Base-by-base conservation (phyloP, 1,284 basidiomycete genomes). In the Neolentinus lepideus region DNA sequence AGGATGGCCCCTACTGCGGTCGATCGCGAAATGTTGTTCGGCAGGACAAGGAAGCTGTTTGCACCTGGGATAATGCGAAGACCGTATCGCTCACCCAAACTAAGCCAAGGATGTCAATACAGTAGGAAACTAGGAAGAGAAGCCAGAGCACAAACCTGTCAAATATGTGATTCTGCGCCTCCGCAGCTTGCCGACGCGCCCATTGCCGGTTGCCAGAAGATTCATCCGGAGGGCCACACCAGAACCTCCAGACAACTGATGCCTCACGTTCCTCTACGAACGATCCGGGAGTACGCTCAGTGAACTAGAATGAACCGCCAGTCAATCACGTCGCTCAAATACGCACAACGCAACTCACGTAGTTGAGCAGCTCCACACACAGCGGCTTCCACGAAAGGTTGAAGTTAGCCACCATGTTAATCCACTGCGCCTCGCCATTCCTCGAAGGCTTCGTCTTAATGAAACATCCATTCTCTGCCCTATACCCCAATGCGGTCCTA, bases 141-240 rank as follows among this genome's bases (percentile, higher is more conserved):
- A 45, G 51, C 19, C 29, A 3, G 19, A 50, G 24, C 24, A 61
- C 69, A 51, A 38, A 80, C 80, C 79, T 83, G 67, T 91, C 90
- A 67, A 90, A 93, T 60, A 94, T 90, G 66, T 94, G 88, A 68
- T 94, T 94, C 69, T 94, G 91, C 24, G 91, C 91, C 67, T 94
- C 92, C 0, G 90, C 89, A 1, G 92, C 90, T 67, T 94, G 91
- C 24, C 92, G 75, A 26, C 85, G 79, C 0, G 90, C 90, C 91
- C 91, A 93, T 59, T 81, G 81, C 9, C 82, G 76, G 62, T 86
- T 84, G 0, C 79, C 69, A 35, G 75, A 72, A 51, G 80, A 75
- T 24, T 72, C 66, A 12, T 75, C 70, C 2, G 73, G 69, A 16
- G 70, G 63, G 2, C 77, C 81, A 2, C 80, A 84, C 83, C 85